Evolutionary conservation across 129 eudicot genomes (phyloP), one percentile per base, ranked within the genome.

Genomic region (Chrysanthemum lavandulifolium): DNA sequence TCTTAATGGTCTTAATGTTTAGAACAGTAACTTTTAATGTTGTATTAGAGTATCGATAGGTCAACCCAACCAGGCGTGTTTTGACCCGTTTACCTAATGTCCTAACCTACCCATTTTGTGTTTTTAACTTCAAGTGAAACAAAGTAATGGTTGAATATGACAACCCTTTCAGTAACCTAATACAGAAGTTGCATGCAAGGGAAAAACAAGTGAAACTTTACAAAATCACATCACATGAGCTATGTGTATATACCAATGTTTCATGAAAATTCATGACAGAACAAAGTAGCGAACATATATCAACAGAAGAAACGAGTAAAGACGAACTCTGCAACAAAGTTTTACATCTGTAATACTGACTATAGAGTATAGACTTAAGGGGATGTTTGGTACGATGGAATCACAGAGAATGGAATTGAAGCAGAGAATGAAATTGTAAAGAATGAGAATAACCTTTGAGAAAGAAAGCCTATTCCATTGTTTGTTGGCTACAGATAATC

Each of bases 221-320:
- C 43, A 70, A 27, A 70, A 54, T 16, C 74, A 27, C 31, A 27
- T 27, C 31, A 43, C 33, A 13, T 36, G 31, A 13, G 16, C 49
- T 48, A 25, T 45, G 50, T 25, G 69, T 33, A 73, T 61, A 61
- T 49, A 61, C 76, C 77, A 63, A 73, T 10, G 60, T 61, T 61
- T 61, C 52, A 62, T 14, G 10, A 73, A 49, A 59, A 73, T 47
- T 60, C 59, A 68, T 23, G 58, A 5, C 76, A 47, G 27, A 40
- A 16, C 13, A 11, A 64, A 64, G 70, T 43, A 53, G 29, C n/a
- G n/a, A 52, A 68, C 72, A 43, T 66, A n/a, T 13, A 49, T 23
- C n/a, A 8, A 69, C n/a, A 43, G 31, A 69, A 15, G 62, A 69
- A 69, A 69, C 43, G 14, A 52, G 61, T 51, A 31, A 73, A 45